Evolutionary conservation across 257 asterid genomes (phyloP), one percentile per base, ranked within the genome.

Genomic region (Salvia hispanica): DNA sequence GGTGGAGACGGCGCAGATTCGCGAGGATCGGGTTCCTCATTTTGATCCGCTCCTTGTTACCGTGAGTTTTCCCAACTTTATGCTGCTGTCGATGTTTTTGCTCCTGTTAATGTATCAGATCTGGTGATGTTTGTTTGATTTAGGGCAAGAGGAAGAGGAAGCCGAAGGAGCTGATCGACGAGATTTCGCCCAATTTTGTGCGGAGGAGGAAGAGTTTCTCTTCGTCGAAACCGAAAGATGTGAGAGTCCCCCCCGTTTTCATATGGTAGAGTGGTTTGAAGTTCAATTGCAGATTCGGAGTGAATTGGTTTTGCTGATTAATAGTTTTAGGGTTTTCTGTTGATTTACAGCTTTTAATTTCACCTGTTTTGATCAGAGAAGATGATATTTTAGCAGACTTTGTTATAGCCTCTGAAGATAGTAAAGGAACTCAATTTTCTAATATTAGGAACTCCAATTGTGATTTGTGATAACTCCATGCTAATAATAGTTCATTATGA

Each of bases 91-190:
- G 31, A 25, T 25, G 31, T 25, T 25, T 25, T 25, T 18, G 25
- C 36, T 57, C 57, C 61, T 28, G 61, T 58, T 59, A 64, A 68
- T 82, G 77, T 76, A 70, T 62, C 74, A 74, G 97, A 91, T 91
- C 97, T 85, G 93, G 1, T 4, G 10, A 1, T 13, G 72, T 62
- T 70, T 55, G 40, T 10, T 67, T 46, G 56, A 60, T 60, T n/a
- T 68, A 91, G 98, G 96, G 95, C 50, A 91, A 91, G 75, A 80
- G 98, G 67, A 91, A 79, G 78, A 85, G 98, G 86, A 91, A 87
- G 83, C 95, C 94, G 4, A 91, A 85, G 76, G 93, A 85, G 84
- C 75, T 87, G 54, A 76, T 79, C 56, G 92, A 91, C 68, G 89
- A 88, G 81, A 64, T 86, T 84, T 81, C 92, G 5, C 77, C 87